Base-by-base conservation (phyloP, 2,329 filamentous ascomycete genomes). In the Waltergamsia citrina region DNA sequence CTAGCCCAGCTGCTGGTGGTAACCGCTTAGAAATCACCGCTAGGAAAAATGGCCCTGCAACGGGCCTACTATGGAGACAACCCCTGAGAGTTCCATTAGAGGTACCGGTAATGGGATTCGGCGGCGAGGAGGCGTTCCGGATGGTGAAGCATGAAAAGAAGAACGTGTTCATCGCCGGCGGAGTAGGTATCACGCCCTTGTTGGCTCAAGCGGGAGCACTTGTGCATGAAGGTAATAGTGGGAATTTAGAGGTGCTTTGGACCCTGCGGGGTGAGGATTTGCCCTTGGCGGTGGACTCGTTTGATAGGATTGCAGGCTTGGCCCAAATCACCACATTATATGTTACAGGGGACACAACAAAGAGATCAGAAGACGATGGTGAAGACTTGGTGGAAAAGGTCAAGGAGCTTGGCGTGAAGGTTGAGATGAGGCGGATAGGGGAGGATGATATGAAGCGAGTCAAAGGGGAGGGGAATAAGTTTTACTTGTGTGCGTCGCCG, bases 171-270 rank as follows among this genome's bases (percentile, higher is more conserved):
- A 56, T 93, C 4, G 84, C 84, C 6, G 84, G 74, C 0, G 86
- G 86, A 4, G 82, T 94, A 6, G 86, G 86, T 0, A 85, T 93
- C 40, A 94, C 86, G 19, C 86, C 86, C 2, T 45, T 92, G 4
- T 61, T 93, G n/a, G 75, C 78, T 1, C 81, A 85, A 44, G 65
- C 77, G n/a, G 26, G 30, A n/a, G 11, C 10, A 0, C 61, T 58
- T 1, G 54, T 68, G 6, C 11, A n/a, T 15, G 19, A 23, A 3
- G 41, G 36, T 7, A 38, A 36, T 1, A 46, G 43, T 5, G 44
- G 51, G 2, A 49, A 52, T 4, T 50, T 92, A 24, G 57, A 47
- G 18, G 50, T 92, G 5, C 61, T 86, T 2, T 93, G 85, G 86
- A 78, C 74, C 2, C 44, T 88, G 4, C 62, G 69, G 6, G 52